A percentile compares a stretch with the other conserved stretches of the same genome.
phyloP scores from a whole-genome alignment of 1,284 basidiomycete genomes.

The Neonothopanus nambi region DNA sequence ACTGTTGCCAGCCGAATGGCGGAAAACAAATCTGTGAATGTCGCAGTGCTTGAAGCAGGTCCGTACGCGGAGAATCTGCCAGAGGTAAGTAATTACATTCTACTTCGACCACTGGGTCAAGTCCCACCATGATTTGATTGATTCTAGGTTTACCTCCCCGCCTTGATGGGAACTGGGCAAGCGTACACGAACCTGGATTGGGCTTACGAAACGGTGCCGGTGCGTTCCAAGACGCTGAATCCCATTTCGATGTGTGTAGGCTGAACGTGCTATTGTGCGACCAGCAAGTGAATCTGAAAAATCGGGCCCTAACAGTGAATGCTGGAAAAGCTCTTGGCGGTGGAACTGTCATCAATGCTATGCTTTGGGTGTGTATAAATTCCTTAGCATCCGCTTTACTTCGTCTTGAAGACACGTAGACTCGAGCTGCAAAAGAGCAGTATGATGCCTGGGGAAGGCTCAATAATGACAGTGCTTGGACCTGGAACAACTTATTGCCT shows the following conservation, averaged over 20 bases:
- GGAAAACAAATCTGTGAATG: slow-evolving; percentile 16
- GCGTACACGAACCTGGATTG: slow-evolving; percentile 29
- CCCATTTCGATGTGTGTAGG: slow-evolving; percentile 29
- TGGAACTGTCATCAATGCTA: slow-evolving; percentile 30
- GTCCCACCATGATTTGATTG: no score
- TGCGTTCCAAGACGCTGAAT: slow-evolving; percentile 27
- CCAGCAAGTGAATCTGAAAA: slow-evolving; percentile 27
- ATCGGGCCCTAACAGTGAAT: slow-evolving; percentile 23
- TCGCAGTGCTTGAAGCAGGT: slow-evolving; percentile 20
- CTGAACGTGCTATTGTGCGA: no score
- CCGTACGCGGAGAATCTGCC: slow-evolving; percentile 29
- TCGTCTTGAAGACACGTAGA: slow-evolving; percentile 21
- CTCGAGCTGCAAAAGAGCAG: slow-evolving; percentile 30
- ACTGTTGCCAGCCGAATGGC: slow-evolving; percentile 22
- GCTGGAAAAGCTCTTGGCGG: slow-evolving; percentile 34
- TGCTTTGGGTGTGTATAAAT: slow-evolving; percentile 27
- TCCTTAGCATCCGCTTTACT: background rate
- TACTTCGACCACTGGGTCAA: background rate
- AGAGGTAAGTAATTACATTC: slow-evolving; percentile 22
- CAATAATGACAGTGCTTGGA: slow-evolving; percentile 32
- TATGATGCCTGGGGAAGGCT: slow-evolving; percentile 32
- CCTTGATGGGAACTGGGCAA: slow-evolving; percentile 28
- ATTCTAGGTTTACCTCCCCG: slow-evolving; percentile 32
- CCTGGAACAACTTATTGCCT: slow-evolving; percentile 30
- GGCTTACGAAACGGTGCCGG: slow-evolving; percentile 29